Evolutionary conservation across 371 early-diverging fungal genomes (phyloP).

Genomic region (Syncephalastrum contaminatum): DNA sequence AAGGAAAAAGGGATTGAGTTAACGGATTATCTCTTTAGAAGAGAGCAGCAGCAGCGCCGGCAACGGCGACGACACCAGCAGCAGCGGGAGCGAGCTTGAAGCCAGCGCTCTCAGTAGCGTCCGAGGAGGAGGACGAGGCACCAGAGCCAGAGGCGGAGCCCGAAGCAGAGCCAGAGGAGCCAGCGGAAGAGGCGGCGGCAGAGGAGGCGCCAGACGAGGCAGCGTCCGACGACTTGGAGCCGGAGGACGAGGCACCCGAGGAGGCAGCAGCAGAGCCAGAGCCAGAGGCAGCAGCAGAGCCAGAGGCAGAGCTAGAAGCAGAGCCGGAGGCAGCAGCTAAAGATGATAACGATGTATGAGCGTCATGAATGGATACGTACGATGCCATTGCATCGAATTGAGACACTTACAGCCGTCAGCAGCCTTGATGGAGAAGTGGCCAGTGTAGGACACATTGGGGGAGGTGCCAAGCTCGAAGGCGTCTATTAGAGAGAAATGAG

Average conservation of each 20-base stretch:
- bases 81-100: slow-evolving; percentile 21
- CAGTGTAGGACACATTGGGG: slow-evolving; percentile 28
- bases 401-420: slow-evolving; percentile 8
- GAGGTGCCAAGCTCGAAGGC: slow-evolving; percentile 30
- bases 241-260: slow-evolving; percentile 9
- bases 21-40: neutral
- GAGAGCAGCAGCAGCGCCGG: slow-evolving; percentile 25
- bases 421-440: slow-evolving; percentile 26
- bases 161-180: slow-evolving; percentile 8
- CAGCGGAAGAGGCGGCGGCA: neutral
- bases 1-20: no score
- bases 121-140: slow-evolving; percentile 10
- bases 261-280: slow-evolving; percentile 6
- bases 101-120: slow-evolving; percentile 11
- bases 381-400: neutral
- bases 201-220: slow-evolving; percentile 9
- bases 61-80: slow-evolving; percentile 20
- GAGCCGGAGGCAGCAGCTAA: slow-evolving; percentile 3
- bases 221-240: slow-evolving; percentile 12
- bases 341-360: neutral
- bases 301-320: slow-evolving; percentile 6
- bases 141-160: slow-evolving; percentile 5
- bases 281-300: slow-evolving; percentile 5
- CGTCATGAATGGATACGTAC: neutral
- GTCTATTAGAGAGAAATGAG: slow-evolving; percentile 12